These are phyloP conservation scores for Theobroma cacao DNA, from an alignment of 345 rosid genomes.

Conservation along the genomic window DNA sequence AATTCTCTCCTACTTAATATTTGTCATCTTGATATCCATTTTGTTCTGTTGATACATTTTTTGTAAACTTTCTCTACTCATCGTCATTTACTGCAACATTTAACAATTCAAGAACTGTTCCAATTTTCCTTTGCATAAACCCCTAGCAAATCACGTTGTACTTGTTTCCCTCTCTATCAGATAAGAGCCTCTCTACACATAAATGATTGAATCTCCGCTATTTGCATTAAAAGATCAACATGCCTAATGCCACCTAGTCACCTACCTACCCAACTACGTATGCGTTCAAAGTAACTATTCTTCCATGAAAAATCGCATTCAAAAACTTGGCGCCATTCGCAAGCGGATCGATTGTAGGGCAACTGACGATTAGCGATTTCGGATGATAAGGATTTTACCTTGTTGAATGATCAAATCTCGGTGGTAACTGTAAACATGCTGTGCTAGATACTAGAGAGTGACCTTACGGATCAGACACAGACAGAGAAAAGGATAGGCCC, in stretches of 20 bases:
- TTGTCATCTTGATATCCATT: too few relatives aligned
- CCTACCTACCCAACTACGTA: background rate
- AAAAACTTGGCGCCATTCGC: background rate
- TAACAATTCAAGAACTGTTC: too few relatives aligned
- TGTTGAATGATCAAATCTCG: background rate
- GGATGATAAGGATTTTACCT: constrained; percentile 3
- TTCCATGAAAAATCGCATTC: background rate
- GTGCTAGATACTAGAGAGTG: background rate
- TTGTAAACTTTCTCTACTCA: too few relatives aligned
- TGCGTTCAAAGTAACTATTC: background rate
- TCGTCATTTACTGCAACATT: too few relatives aligned
- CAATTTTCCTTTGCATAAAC: too few relatives aligned
- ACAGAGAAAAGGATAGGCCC: background rate
- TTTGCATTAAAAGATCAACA: background rate
- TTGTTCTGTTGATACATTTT: too few relatives aligned
- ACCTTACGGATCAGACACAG: background rate
- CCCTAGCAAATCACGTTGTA: too few relatives aligned
- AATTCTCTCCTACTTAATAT: too few relatives aligned
- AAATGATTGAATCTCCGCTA: background rate
- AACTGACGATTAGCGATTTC: background rate
- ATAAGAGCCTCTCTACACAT: too few relatives aligned
- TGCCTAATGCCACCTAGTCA: background rate
- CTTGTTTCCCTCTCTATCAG: too few relatives aligned
- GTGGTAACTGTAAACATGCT: constrained; percentile 1
- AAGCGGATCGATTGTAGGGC: background rate